Evolutionary conservation across 129 eudicot genomes (phyloP), one percentile per base, ranked within the genome.

Genomic region (Chrysanthemum lavandulifolium): DNA sequence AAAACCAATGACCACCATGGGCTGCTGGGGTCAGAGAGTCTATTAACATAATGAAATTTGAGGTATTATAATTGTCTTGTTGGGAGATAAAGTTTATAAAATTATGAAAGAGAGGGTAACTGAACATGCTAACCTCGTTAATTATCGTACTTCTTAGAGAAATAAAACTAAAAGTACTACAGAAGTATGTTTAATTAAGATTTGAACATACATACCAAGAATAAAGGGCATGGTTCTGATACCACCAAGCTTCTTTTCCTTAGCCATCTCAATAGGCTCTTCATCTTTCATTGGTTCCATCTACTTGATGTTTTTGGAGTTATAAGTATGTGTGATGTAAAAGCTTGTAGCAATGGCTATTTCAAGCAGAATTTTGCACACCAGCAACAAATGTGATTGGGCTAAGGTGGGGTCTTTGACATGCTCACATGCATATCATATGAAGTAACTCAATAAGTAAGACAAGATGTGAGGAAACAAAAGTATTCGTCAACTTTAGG

Each of bases 241-340:
- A 50, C 84, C 84, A 74, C 84, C 84, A 69, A 80, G 80, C 80
- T 80, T 68, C 73, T 63, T 82, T 68, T 45, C 61, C 60, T 62
- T 82, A 55, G 61, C 50, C 43, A 65, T 21, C 54, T 16, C 31
- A 14, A 68, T 49, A 25, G 10, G 3, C 25, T 63, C 77, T 54
- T 78, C 68, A 65, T 72, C 62, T 55, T 47, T 33, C 61, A 7
- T 63, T 27, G 62, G 9, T 57, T 78, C 73, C 82, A 78, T 71
- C 61, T 71, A 62, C 8, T 69, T 71, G 73, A 63, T 5, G 36
- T 47, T 78, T 62, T 54, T 53, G 61, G 53, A 63, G 70, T 61
- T 53, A 52, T 47, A 47, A 45, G 65, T 53, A 33, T 64, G 27
- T 19, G 33, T 45, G 13, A 33, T 21, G 13, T 23, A 13, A 18